Evolutionary conservation across 352 stramenopile species (phyloP).

Genomic region (Pythium utonaiense): DNA sequence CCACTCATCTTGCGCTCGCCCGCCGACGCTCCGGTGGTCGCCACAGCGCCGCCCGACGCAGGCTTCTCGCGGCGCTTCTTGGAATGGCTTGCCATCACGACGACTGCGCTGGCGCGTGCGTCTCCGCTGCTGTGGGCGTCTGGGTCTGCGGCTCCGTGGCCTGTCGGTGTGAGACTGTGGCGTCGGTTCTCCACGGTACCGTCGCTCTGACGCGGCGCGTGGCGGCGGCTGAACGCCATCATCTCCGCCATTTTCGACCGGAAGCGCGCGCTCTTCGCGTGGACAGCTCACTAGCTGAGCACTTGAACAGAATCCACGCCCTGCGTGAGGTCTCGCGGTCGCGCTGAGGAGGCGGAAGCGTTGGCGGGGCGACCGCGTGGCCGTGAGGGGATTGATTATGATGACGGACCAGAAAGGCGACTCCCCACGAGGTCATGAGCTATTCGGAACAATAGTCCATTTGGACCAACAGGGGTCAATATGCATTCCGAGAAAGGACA

Average conservation of each 20-base stretch:
- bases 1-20: constrained; percentile 19
- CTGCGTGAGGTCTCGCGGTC: background rate
- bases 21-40: background rate
- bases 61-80: constrained; percentile 2
- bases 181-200: background rate
- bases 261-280: background rate
- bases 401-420: background rate
- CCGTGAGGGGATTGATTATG: background rate
- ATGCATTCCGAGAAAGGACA: background rate
- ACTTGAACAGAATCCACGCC: background rate
- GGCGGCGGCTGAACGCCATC: constrained; percentile 17
- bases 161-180: background rate
- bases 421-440: background rate
- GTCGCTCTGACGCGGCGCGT: constrained; percentile 1
- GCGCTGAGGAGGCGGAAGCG: background rate
- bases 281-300: background rate
- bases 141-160: background rate
- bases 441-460: background rate
- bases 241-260: constrained; percentile 11
- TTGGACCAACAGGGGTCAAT: background rate
- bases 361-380: background rate
- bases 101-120: background rate
- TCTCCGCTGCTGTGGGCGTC: background rate
- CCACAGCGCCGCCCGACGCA: too few species aligned
- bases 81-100: background rate